Conservation (phyloP, 805 yeast species). For the Starmera dryadoides region DNA sequence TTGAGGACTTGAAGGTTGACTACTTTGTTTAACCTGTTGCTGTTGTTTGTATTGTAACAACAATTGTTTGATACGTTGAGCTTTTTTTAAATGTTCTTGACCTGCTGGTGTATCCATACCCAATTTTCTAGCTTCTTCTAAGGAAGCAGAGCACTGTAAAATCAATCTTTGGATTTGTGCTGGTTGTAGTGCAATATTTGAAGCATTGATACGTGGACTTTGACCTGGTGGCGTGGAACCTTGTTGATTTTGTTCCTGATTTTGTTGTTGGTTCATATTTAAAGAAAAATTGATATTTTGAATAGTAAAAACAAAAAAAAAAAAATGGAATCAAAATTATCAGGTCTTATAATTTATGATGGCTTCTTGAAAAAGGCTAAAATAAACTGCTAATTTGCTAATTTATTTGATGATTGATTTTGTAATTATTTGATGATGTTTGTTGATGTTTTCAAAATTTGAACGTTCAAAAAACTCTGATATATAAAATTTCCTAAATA, state of each 20-base stretch:
- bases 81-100: slow-evolving; percentile 52
- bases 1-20: slow-evolving; percentile 17
- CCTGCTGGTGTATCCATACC: slow-evolving; percentile 57
- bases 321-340: too few relatives aligned
- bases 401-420: too few relatives aligned
- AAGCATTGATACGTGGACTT: not conserved
- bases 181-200: slow-evolving; percentile 10
- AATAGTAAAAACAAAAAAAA: too few relatives aligned
- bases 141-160: slow-evolving; percentile 49
- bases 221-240: slow-evolving; percentile 1
- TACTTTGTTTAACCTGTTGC: slow-evolving; percentile 26
- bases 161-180: slow-evolving; percentile 40
- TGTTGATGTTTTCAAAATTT: too few relatives aligned
- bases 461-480: too few relatives aligned
- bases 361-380: too few relatives aligned
- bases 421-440: too few relatives aligned
- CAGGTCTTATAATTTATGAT: too few relatives aligned
- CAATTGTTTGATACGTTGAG: slow-evolving; percentile 55
- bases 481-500: too few relatives aligned
- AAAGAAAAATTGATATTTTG: not conserved
- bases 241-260: not conserved
- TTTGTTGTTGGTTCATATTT: not conserved
- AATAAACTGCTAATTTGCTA: too few relatives aligned
- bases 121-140: slow-evolving; percentile 54
- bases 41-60: slow-evolving; percentile 48